These are phyloP conservation scores for Kodamaea anthophila DNA, from an alignment of 1,139 yeast genomes.

Conservation along the genomic window DNA sequence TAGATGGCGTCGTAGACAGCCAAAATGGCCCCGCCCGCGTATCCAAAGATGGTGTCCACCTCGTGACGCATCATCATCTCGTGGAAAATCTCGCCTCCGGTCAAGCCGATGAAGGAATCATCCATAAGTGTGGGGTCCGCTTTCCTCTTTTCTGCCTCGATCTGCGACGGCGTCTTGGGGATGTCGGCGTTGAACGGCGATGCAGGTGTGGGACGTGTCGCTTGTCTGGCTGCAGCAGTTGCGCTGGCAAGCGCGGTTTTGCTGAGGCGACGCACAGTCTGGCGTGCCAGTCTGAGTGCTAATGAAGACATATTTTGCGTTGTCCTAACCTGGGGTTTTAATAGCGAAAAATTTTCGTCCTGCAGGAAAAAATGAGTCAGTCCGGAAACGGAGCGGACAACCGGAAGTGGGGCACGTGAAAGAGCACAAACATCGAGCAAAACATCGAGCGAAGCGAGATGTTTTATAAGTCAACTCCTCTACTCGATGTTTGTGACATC, in stretches of 20 bases:
- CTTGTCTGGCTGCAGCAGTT: constrained; percentile 19
- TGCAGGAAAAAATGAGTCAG: constrained; percentile 3
- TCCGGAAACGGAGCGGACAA: constrained; percentile 4
- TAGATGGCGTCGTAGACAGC: constrained; percentile 97
- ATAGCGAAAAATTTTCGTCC: constrained; percentile 2
- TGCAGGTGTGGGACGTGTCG: constrained; percentile 30
- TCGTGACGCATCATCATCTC: constrained; percentile 97
- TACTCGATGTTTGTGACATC: too few species aligned
- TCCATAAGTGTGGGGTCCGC: constrained; percentile 43
- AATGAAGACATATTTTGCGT: constrained; percentile 1
- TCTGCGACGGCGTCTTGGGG: constrained; percentile 6
- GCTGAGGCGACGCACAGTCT: constrained; percentile 16
- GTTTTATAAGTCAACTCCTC: too few species aligned
- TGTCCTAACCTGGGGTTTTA: too few species aligned
- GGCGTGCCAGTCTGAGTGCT: constrained; percentile 3
- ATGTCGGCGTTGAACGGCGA: constrained; percentile 13
- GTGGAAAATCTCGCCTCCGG: constrained; percentile 97
- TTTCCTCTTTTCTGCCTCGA: constrained; percentile 5
- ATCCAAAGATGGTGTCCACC: constrained; percentile 91
- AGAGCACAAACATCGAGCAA: neutral
- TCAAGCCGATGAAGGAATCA: constrained; percentile 84
- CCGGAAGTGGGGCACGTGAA: neutral
- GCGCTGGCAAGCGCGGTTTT: constrained; percentile 31
- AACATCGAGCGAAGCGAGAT: neutral
- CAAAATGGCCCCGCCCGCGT: constrained; percentile 97